These are phyloP conservation scores for Apiospora sp. DNA, from an alignment of 2,329 filamentous ascomycete genomes.

Conservation along the genomic window DNA sequence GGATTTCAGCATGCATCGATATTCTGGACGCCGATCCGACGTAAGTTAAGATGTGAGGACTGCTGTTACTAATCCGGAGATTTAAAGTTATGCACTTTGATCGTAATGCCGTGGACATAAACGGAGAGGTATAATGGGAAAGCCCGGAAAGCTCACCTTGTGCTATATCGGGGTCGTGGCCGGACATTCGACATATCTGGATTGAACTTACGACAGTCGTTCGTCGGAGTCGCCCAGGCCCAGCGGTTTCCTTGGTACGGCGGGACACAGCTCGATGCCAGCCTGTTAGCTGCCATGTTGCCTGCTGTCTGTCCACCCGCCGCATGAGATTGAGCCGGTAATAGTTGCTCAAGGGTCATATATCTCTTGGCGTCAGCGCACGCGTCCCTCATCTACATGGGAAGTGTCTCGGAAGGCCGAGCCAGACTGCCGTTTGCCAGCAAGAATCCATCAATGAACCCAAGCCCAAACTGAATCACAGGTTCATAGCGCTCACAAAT, in stretches of 20 bases:
- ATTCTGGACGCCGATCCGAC: neutral
- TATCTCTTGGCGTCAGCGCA: conserved; percentile 21
- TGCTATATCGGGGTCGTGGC: neutral
- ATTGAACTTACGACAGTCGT: conserved; percentile 11
- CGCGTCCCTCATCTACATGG: conserved; percentile 7
- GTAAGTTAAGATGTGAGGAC: neutral
- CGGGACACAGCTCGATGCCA: neutral
- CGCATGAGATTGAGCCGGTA: neutral
- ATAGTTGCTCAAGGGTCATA: neutral
- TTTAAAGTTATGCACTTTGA: neutral
- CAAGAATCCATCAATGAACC: conserved; percentile 1
- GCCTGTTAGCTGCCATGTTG: neutral
- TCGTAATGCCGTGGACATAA: neutral
- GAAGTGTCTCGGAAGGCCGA: conserved; percentile 12
- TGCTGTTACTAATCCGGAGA: neutral
- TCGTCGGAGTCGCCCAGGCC: neutral
- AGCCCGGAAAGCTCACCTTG: neutral
- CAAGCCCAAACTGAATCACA: neutral
- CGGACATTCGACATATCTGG: neutral
- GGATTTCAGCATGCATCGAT: neutral
- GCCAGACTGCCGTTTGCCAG: neutral
- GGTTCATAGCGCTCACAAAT: neutral
- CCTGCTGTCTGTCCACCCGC: conserved; percentile 3
- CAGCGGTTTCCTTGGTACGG: neutral
- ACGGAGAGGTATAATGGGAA: neutral